Conservation (phyloP, 345 rosid species). For the Arabis alpina region DNA sequence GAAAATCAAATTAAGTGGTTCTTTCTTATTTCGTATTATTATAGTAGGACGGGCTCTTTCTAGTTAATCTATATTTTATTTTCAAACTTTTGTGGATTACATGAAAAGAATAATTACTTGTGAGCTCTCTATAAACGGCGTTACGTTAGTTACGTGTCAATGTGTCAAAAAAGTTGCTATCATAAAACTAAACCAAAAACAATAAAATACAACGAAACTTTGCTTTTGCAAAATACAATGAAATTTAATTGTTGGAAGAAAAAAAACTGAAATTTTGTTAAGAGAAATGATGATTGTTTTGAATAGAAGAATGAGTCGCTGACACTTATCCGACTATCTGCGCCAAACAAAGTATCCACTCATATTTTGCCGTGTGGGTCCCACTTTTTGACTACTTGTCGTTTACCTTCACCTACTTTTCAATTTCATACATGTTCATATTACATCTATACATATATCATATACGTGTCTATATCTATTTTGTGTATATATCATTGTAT, state of each 20-base stretch:
- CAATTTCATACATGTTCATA: constrained; percentile 31
- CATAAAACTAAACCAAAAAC: background rate
- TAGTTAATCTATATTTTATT: background rate
- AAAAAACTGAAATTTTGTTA: background rate
- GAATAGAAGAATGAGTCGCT: constrained; percentile 39
- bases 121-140: background rate
- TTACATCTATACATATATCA: constrained; percentile 9
- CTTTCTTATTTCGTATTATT: background rate
- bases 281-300: constrained; percentile 33
- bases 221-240: background rate
- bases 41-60: background rate
- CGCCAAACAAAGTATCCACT: constrained; percentile 47
- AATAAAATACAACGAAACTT: background rate
- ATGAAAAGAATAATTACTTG: background rate
- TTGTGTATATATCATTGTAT: background rate
- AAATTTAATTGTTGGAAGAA: background rate
- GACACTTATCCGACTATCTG: constrained; percentile 46
- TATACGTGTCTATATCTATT: background rate
- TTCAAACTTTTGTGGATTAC: background rate
- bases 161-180: constrained; percentile 11
- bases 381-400: constrained; percentile 40
- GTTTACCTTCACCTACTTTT: constrained; percentile 42
- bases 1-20: background rate
- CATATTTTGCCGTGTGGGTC: constrained; percentile 43
- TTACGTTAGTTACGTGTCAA: constrained; percentile 24